Conservation (phyloP, 192 early-diverging fungal genomes). For the Coemansia reversa region DNA sequence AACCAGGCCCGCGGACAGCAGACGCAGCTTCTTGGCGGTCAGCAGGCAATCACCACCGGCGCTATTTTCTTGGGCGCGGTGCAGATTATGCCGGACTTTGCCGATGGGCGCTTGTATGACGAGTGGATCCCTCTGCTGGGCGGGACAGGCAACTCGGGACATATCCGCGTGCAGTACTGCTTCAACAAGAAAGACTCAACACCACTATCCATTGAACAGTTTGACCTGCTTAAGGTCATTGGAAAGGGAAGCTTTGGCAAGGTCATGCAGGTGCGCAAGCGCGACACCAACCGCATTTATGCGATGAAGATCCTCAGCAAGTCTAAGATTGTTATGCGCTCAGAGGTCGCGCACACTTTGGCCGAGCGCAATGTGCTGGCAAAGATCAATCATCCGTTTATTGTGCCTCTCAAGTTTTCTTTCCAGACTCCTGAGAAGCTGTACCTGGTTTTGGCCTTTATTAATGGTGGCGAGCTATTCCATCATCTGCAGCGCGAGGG, state of each 20-base stretch:
- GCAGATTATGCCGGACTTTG: conserved; percentile 56
- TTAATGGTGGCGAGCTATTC: conserved; percentile 97
- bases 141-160: conserved; percentile 61
- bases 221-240: conserved; percentile 93
- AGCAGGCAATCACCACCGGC: conserved; percentile 39
- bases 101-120: conserved; percentile 61
- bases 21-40: conserved; percentile 28
- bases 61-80: conserved; percentile 55
- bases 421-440: conserved; percentile 95
- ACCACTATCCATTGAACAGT: conserved; percentile 82
- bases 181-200: conserved; percentile 70
- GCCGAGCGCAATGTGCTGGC: conserved; percentile 90
- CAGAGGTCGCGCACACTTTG: conserved; percentile 91
- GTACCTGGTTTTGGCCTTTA: conserved; percentile 92
- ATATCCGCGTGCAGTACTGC: conserved; percentile 69
- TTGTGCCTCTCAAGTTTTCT: conserved; percentile 89
- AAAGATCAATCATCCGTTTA: conserved; percentile 89
- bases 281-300: conserved; percentile 90
- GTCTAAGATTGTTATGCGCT: conserved; percentile 88
- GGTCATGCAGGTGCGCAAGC: conserved; percentile 94
- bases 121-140: conserved; percentile 64
- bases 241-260: conserved; percentile 97
- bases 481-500: conserved; percentile 90
- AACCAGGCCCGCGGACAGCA: conserved; percentile 35
- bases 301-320: conserved; percentile 97